Conservation (phyloP, 345 rosid species). For the Alliaria petiolata region DNA sequence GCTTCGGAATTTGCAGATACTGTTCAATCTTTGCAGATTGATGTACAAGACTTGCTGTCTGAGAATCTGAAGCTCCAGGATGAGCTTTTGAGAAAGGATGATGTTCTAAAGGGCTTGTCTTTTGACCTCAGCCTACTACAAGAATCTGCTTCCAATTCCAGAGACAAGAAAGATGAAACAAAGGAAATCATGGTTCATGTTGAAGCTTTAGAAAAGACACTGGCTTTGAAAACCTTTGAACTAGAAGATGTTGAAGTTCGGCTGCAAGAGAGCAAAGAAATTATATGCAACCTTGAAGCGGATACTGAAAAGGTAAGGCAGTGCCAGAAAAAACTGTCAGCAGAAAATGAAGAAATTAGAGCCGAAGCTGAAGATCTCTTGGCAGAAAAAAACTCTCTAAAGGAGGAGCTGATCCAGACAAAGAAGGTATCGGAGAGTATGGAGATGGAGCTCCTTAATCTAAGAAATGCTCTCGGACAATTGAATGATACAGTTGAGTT, state of each 20-base stretch:
- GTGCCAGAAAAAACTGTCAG: conserved; percentile 30
- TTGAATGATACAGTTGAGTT: conserved; percentile 54
- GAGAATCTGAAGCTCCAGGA: conserved; percentile 54
- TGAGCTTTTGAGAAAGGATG: conserved; percentile 80
- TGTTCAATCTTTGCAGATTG: conserved; percentile 48
- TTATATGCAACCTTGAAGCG: conserved; percentile 45
- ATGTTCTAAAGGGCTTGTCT: conserved; percentile 66
- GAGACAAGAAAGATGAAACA: conserved; percentile 78
- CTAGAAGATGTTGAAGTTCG: conserved; percentile 62
- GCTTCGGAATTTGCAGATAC: conserved; percentile 46
- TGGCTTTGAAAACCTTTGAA: conserved; percentile 51
- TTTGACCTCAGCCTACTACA: conserved; percentile 88
- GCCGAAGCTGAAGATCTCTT: conserved; percentile 44
- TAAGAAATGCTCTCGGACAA: conserved; percentile 53
- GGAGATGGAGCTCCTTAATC: conserved; percentile 63
- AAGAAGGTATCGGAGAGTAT: conserved; percentile 51
- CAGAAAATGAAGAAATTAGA: conserved; percentile 53
- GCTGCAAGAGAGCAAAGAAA: conserved; percentile 58
- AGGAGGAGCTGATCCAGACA: conserved; percentile 55
- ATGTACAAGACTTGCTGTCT: conserved; percentile 45
- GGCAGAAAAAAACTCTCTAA: conserved; percentile 44
- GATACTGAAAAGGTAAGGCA: conserved; percentile 40
- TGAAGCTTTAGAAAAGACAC: conserved; percentile 69
- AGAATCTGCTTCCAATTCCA: conserved; percentile 78
- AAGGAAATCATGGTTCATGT: conserved; percentile 56